phyloP scores from a whole-genome alignment of 208 protist species.

The Phytomonas sp. region DNA sequence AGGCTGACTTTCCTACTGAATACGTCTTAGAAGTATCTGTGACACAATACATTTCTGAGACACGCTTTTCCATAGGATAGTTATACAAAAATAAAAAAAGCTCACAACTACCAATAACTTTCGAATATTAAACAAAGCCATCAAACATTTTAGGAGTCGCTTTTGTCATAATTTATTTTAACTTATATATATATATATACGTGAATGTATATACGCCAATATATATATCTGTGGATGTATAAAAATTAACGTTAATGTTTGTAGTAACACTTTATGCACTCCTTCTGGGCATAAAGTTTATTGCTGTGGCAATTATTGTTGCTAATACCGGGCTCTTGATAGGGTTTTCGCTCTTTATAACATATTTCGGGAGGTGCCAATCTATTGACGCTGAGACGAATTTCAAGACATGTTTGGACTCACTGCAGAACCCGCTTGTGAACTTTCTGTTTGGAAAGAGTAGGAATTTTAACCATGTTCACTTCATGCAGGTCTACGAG shows the following conservation, averaged over 20 bases:
- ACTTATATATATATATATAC: constrained; percentile 8
- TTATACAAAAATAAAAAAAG: neutral
- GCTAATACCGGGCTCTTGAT: neutral
- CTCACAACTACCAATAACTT: no score
- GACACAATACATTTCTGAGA: neutral
- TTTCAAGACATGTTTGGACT: neutral
- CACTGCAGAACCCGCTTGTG: neutral
- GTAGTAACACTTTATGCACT: neutral
- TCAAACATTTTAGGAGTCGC: neutral
- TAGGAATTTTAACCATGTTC: neutral
- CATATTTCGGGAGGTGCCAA: neutral
- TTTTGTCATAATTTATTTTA: neutral
- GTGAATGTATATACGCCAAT: neutral
- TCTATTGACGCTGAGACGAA: neutral
- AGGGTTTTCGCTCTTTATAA: neutral
- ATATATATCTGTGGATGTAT: neutral
- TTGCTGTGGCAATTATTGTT: neutral
- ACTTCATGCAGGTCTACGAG: neutral
- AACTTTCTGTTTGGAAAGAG: neutral
- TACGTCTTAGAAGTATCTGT: neutral
- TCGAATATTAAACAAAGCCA: no score
- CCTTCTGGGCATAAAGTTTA: neutral
- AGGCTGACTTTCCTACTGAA: neutral
- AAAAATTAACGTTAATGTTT: neutral
- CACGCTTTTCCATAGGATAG: neutral